Evolutionary conservation across 495 filamentous ascomycete genomes (phyloP).

Genomic region (Choiromyces venosus): DNA sequence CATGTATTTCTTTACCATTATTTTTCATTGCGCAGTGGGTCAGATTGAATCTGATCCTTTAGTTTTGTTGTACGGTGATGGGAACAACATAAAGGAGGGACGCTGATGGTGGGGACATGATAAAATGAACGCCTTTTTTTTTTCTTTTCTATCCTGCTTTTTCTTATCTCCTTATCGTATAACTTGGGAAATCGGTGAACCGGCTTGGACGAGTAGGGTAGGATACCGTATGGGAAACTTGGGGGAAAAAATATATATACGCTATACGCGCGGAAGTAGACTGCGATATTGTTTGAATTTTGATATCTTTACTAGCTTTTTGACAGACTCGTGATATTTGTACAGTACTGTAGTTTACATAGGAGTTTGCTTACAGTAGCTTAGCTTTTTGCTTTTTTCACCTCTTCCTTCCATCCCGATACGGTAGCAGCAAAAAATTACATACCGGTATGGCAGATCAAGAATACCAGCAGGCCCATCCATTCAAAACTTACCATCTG

Average conservation of each 20-base stretch:
- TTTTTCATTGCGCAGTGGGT: slow-evolving; percentile 24
- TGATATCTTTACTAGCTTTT: not conserved
- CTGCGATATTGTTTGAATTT: not conserved
- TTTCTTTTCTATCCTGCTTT: not conserved
- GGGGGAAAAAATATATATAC: not conserved
- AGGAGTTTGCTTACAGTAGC: not conserved
- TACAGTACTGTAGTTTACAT: too few species aligned
- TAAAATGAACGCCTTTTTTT: not conserved
- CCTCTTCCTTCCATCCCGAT: too few species aligned
- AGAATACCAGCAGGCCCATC: too few species aligned
- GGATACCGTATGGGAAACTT: not conserved
- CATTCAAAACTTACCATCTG: too few species aligned
- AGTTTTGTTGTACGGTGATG: not conserved
- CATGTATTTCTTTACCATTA: slow-evolving; percentile 15
- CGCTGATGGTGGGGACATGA: not conserved
- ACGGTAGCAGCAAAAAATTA: too few species aligned
- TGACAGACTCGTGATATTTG: not conserved
- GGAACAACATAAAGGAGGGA: not conserved
- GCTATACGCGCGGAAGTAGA: not conserved
- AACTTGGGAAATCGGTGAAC: not conserved
- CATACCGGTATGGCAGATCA: not conserved
- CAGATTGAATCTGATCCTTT: not conserved
- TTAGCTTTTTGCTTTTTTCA: not conserved
- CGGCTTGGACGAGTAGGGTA: not conserved
- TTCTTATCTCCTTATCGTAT: not conserved